Percentiles rank a stretch among this genome's conserved stretches.
These are phyloP conservation scores for Jackrogersella minutella DNA, from an alignment of 495 filamentous ascomycete species.

Conservation along the genomic window DNA sequence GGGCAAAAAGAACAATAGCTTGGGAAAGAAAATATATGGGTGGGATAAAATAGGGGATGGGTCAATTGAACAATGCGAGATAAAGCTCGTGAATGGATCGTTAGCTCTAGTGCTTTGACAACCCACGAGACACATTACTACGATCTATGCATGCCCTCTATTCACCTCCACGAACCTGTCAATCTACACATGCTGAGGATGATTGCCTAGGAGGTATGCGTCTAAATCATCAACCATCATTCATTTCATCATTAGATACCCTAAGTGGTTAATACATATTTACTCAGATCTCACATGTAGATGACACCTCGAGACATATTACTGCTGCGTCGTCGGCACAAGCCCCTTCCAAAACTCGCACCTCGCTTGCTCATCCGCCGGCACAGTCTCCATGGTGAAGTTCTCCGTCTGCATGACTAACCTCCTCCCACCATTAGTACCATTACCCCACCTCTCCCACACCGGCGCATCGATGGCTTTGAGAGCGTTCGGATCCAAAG, in stretches of 20 bases:
- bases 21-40: not conserved
- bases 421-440: constrained; percentile 14
- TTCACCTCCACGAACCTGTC: too few species aligned
- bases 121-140: too few species aligned
- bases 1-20: not conserved
- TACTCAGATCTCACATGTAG: too few species aligned
- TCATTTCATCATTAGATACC: not conserved
- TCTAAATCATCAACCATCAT: not conserved
- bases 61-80: too few species aligned
- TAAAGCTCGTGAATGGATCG: too few species aligned
- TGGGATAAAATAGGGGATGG: not conserved
- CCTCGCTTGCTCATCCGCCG: constrained; percentile 46
- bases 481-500: constrained; percentile 47
- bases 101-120: too few species aligned
- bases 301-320: not conserved
- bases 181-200: not conserved
- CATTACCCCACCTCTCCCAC: constrained; percentile 47
- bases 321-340: constrained; percentile 48
- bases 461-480: constrained; percentile 33
- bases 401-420: constrained; percentile 47
- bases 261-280: too few species aligned
- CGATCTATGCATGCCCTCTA: too few species aligned
- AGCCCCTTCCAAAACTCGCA: constrained; percentile 63
- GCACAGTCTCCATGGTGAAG: constrained; percentile 45
- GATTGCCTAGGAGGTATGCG: too few species aligned